Base-by-base conservation (phyloP, 1,139 yeast genomes). In the Suhomyces taliae region DNA sequence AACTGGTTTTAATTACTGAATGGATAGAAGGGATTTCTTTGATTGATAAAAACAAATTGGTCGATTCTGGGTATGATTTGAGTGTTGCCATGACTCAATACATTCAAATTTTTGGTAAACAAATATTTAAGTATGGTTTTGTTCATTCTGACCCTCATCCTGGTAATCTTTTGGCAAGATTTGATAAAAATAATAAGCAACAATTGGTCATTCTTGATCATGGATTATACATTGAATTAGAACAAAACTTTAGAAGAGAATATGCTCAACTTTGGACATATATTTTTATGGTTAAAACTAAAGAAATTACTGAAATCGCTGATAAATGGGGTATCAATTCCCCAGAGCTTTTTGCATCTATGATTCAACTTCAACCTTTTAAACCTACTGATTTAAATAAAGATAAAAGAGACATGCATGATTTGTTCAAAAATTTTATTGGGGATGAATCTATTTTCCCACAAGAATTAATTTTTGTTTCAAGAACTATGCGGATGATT, bases 141-240 rank as follows among this genome's bases (percentile, higher is more conserved):
- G 83, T 87, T 12, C 95, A 87, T 62, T 82, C 90, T 44, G 95
- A 87, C 61, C 89, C 93, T 7, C 95, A 87, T 59, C 95, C 95
- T 1, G 95, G 95, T 4, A 87, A 87, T 59, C 65, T 87, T 51
- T 61, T 87, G 48, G 79, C 83, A 3, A 66, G 90, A 37, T 59
- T 69, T 29, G 64, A 67, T 27, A 49, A 57, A 1, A 56, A 62
- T 1, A 72, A 74, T 8, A 66, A 69, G 40, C 87, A 83, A 58
- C 82, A 86, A 58, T 66, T 87, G 46, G 90, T 87, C 32, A 69
- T 87, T 39, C 66, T 87, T 40, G 95, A 87, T 60, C 95, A 87
- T 61, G 95, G 95, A 0, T 67, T 87, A 34, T 87, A 85, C 59
- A 79, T 85, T 19, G 67, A 70, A 26, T 76, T 85, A 51, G 64